Conservation (phyloP, 2,329 filamentous ascomycete genomes). For the Claviceps spartinae region DNA sequence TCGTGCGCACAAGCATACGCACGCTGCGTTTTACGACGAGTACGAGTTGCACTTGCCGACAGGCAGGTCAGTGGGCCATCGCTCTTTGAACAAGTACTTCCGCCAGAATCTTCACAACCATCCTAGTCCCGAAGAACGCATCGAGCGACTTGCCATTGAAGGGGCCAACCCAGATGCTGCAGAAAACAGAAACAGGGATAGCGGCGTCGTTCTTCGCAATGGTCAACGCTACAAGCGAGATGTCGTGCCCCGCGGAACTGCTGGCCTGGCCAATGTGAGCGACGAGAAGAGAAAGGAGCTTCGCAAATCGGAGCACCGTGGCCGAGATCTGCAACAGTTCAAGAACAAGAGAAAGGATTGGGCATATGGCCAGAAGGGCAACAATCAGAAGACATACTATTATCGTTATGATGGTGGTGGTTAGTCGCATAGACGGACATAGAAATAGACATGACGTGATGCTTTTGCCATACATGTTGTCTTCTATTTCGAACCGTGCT, state of each 20-base stretch:
- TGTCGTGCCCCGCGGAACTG: constrained; percentile 54
- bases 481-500: background rate
- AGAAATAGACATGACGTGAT: constrained; percentile 2
- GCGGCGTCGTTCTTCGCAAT: constrained; percentile 9
- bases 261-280: constrained; percentile 64
- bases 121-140: constrained; percentile 64
- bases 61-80: constrained; percentile 78
- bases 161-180: constrained; percentile 19
- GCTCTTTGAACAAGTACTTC: constrained; percentile 77
- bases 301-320: constrained; percentile 52
- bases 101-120: constrained; percentile 84
- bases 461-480: background rate
- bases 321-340: constrained; percentile 49
- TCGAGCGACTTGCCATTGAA: constrained; percentile 51
- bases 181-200: constrained; percentile 18
- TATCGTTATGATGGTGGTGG: constrained; percentile 34
- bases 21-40: constrained; percentile 79
- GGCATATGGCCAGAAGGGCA: constrained; percentile 57
- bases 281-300: constrained; percentile 63
- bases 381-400: constrained; percentile 56
- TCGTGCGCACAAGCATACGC: constrained; percentile 59
- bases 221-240: constrained; percentile 32
- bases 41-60: constrained; percentile 88
- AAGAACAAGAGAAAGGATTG: constrained; percentile 51
- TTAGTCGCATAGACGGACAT: constrained; percentile 14